Percentiles rank a stretch among this genome's conserved stretches.
These are phyloP conservation scores for Fusarium setosum DNA, from an alignment of 2,329 filamentous ascomycete genomes.

Conservation along the genomic window DNA sequence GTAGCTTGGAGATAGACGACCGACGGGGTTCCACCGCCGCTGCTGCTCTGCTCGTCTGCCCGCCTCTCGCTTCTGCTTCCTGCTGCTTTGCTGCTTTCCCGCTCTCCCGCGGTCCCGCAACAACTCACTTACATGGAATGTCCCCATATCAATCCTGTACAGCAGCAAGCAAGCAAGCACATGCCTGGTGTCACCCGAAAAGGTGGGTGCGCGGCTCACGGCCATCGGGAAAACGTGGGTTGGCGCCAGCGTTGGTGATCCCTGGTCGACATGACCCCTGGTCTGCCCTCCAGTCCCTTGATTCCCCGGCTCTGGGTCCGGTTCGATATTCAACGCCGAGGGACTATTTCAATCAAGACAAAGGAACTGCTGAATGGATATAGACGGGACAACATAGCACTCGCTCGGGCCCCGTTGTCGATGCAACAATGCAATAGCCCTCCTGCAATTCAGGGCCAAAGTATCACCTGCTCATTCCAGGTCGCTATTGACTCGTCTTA, in stretches of 20 bases:
- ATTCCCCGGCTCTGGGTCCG: slow-evolving; percentile 27
- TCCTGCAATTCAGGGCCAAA: slow-evolving; percentile 9
- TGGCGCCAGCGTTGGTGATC: slow-evolving; percentile 24
- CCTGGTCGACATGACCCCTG: slow-evolving; percentile 33
- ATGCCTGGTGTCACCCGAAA: slow-evolving; percentile 10
- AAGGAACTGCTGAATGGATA: slow-evolving; percentile 12
- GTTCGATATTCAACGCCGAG: slow-evolving; percentile 3
- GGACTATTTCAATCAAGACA: not conserved
- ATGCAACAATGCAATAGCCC: slow-evolving; percentile 13
- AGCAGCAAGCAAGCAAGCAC: slow-evolving; percentile 6
- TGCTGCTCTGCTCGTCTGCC: not conserved
- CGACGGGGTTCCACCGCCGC: slow-evolving; percentile 20
- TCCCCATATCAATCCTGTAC: slow-evolving; percentile 18
- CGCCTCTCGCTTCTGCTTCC: slow-evolving; percentile 1
- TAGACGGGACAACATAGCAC: slow-evolving; percentile 35
- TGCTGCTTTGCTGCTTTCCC: not conserved
- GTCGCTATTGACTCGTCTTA: not conserved
- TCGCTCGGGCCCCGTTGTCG: slow-evolving; percentile 22
- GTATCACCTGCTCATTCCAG: not conserved
- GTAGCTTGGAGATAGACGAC: not conserved
- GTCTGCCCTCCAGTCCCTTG: slow-evolving; percentile 31
- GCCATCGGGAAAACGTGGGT: slow-evolving; percentile 37
- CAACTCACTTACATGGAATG: slow-evolving; percentile 21
- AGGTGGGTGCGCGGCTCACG: slow-evolving; percentile 22
- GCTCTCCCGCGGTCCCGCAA: slow-evolving; percentile 8